These are phyloP conservation scores for Naegleria lovaniensis DNA, from an alignment of 208 protist species.

Conservation along the genomic window DNA sequence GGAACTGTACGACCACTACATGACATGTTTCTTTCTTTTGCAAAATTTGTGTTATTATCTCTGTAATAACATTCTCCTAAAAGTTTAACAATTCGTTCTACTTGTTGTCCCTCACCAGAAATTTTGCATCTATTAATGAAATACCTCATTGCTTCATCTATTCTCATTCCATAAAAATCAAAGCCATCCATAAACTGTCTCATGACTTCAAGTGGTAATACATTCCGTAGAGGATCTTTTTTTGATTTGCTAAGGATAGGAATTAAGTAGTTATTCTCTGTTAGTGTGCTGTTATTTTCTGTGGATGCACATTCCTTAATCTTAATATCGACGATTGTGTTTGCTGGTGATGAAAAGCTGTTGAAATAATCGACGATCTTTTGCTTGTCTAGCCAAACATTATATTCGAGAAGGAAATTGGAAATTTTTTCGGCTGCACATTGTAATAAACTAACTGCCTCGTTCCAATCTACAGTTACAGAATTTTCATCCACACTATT, in stretches of 20 bases:
- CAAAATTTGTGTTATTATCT: background rate
- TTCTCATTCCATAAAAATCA: background rate
- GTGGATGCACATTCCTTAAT: background rate
- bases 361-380: background rate
- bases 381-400: background rate
- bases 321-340: background rate
- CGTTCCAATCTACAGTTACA: background rate
- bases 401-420: background rate
- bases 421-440: background rate
- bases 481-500: background rate
- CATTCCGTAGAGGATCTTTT: background rate
- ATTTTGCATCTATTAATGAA: constrained; percentile 27
- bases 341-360: background rate
- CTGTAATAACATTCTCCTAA: constrained; percentile 27
- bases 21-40: background rate
- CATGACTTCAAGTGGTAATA: background rate
- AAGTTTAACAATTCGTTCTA: constrained; percentile 40
- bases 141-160: background rate
- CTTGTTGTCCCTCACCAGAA: constrained; percentile 41
- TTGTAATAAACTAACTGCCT: background rate
- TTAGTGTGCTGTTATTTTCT: background rate
- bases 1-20: background rate
- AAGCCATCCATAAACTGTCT: background rate
- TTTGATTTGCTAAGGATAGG: background rate
- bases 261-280: background rate